Conservation (phyloP, 2,329 filamentous ascomycete genomes). For the Phaeosphaeriaceae sp. region DNA sequence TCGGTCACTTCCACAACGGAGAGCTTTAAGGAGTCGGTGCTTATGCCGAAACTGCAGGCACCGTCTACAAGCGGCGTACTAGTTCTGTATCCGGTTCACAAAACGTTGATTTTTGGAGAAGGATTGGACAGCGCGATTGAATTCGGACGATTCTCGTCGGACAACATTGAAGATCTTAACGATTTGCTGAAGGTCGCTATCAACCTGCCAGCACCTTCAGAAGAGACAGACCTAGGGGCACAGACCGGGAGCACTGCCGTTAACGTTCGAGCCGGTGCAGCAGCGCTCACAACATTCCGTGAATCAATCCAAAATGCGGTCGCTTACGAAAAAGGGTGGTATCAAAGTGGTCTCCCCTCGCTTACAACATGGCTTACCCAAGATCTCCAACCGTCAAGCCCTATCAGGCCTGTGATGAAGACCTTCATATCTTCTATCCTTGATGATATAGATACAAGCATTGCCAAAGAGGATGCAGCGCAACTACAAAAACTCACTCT, state of each 20-base stretch:
- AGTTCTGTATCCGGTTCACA: slow-evolving; percentile 83
- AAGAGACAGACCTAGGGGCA: slow-evolving; percentile 38
- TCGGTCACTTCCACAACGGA: slow-evolving; percentile 39
- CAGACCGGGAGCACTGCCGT: slow-evolving; percentile 52
- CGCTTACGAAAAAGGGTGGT: slow-evolving; percentile 77
- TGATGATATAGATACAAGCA: slow-evolving; percentile 57
- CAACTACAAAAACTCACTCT: slow-evolving; percentile 43
- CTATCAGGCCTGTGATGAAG: slow-evolving; percentile 70
- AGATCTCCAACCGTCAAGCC: slow-evolving; percentile 42
- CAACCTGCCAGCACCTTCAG: slow-evolving; percentile 57
- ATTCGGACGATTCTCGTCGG: slow-evolving; percentile 50
- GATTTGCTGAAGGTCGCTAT: slow-evolving; percentile 63
- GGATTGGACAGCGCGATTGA: slow-evolving; percentile 72
- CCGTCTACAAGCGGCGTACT: slow-evolving; percentile 68
- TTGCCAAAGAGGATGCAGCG: slow-evolving; percentile 58
- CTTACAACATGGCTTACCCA: slow-evolving; percentile 69
- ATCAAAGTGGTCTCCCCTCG: slow-evolving; percentile 69
- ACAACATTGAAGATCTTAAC: slow-evolving; percentile 47
- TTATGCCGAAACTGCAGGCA: slow-evolving; percentile 77
- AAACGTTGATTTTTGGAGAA: slow-evolving; percentile 74
- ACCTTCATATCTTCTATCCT: slow-evolving; percentile 72
- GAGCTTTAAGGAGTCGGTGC: slow-evolving; percentile 66
- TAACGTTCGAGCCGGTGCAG: slow-evolving; percentile 67
- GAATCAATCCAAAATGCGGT: slow-evolving; percentile 72
- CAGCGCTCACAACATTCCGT: slow-evolving; percentile 72